phyloP scores from a whole-genome alignment of 1,284 basidiomycete species.

The Irpex sp. region DNA sequence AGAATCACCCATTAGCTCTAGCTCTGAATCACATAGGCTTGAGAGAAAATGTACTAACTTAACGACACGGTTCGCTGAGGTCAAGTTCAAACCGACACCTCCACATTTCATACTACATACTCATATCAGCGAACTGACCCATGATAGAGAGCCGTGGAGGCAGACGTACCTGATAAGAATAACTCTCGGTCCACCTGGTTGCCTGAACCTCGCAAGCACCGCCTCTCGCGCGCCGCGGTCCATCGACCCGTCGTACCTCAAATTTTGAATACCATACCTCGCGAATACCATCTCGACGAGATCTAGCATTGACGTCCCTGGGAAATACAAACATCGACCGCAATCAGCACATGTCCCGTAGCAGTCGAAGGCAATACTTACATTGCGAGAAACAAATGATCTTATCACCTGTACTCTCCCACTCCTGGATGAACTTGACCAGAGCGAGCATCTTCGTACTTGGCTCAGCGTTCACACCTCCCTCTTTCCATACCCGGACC shows the following conservation, averaged over 20 bases:
- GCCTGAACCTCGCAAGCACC: constrained; percentile 48
- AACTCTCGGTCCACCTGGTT: constrained; percentile 49
- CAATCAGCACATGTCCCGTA: not conserved
- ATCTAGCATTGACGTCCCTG: constrained; percentile 73
- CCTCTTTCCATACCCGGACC: constrained; percentile 48
- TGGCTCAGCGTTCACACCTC: constrained; percentile 56
- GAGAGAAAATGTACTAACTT: constrained; percentile 36
- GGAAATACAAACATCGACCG: not conserved
- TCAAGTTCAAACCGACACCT: constrained; percentile 65
- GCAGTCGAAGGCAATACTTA: constrained; percentile 19
- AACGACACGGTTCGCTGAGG: constrained; percentile 62
- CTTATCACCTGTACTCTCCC: constrained; percentile 63
- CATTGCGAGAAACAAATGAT: constrained; percentile 70
- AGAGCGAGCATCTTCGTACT: constrained; percentile 68
- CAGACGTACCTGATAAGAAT: constrained; percentile 53
- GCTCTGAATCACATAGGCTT: not conserved
- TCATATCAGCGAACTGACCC: not conserved
- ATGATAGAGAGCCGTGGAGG: not conserved
- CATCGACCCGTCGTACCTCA: constrained; percentile 69
- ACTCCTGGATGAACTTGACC: constrained; percentile 49
- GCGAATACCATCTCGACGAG: constrained; percentile 55
- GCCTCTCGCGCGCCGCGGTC: constrained; percentile 45
- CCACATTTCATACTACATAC: constrained; percentile 55
- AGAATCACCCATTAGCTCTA: no score
- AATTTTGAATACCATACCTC: constrained; percentile 51